Conservation (phyloP, 2,329 filamentous ascomycete genomes). For the Xylaria sp. region DNA sequence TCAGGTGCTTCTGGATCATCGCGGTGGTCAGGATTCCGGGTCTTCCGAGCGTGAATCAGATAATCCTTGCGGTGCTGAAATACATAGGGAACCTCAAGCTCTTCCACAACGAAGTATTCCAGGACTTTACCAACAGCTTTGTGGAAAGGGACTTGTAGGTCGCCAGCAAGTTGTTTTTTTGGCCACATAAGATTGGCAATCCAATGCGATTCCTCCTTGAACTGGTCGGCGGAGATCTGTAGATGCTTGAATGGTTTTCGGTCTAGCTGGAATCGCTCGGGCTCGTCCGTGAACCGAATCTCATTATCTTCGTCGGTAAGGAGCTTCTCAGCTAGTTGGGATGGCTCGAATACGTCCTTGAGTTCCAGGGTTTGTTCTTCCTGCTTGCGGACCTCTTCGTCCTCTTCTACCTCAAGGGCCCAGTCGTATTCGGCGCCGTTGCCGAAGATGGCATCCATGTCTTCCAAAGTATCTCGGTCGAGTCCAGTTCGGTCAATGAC, state of each 20-base stretch:
- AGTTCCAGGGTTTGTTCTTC: constrained; percentile 87
- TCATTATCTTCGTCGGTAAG: constrained; percentile 94
- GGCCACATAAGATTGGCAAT: constrained; percentile 89
- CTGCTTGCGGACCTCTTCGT: constrained; percentile 77
- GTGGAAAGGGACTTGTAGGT: constrained; percentile 81
- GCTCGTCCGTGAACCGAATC: constrained; percentile 87
- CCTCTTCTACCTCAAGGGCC: constrained; percentile 87
- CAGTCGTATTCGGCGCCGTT: constrained; percentile 96
- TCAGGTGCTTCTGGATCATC: constrained; percentile 74
- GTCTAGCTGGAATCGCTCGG: constrained; percentile 92
- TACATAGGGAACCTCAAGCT: constrained; percentile 95
- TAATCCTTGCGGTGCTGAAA: constrained; percentile 99
- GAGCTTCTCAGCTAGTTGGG: constrained; percentile 90
- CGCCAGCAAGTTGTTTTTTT: constrained; percentile 76
- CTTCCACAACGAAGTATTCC: constrained; percentile 92
- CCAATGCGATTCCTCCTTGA: constrained; percentile 89
- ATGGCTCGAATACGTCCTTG: constrained; percentile 98
- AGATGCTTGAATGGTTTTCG: constrained; percentile 86
- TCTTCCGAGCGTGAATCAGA: constrained; percentile 84
- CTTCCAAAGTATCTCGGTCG: constrained; percentile 90
- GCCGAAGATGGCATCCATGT: constrained; percentile 95
- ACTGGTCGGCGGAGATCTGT: constrained; percentile 80
- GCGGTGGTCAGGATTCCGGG: constrained; percentile 61
- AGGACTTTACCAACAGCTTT: constrained; percentile 89
- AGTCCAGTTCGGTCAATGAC: constrained; percentile 82